These are phyloP conservation scores for Ceriops decandra DNA, from an alignment of 345 rosid species.

Conservation along the genomic window DNA sequence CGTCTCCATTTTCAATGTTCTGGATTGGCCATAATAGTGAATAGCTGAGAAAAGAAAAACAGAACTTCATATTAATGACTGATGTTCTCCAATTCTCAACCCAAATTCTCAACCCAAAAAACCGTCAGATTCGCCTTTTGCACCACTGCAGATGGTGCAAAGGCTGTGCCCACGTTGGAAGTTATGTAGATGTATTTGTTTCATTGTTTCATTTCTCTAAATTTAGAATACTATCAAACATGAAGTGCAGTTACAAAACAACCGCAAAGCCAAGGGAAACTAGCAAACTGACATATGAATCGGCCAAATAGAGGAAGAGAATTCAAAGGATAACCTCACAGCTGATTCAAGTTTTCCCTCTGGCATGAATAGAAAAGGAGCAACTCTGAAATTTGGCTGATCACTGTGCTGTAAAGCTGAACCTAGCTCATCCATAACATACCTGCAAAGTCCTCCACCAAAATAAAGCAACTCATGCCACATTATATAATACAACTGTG, in stretches of 20 bases:
- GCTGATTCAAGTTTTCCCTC: conserved; percentile 76
- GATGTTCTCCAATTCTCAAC: not conserved
- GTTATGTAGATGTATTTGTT: not conserved
- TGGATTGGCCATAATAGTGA: conserved; percentile 80
- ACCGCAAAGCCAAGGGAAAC: conserved; percentile 4
- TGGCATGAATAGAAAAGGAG: conserved; percentile 95
- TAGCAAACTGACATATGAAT: conserved; percentile 2
- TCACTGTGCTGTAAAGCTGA: conserved; percentile 87
- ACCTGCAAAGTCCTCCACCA: conserved; percentile 46
- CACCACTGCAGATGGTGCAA: not conserved
- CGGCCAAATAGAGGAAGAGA: conserved; percentile 7
- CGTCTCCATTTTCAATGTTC: conserved; percentile 54
- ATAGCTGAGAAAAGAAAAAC: conserved; percentile 41
- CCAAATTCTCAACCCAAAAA: not conserved
- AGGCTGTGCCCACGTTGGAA: not conserved
- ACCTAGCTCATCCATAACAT: conserved; percentile 97
- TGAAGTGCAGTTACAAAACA: not conserved
- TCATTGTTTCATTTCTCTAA: not conserved
- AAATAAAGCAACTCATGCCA: conserved; percentile 6
- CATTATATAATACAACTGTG: not conserved
- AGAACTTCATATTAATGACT: not conserved
- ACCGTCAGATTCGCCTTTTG: not conserved
- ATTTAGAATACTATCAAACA: not conserved
- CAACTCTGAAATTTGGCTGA: conserved; percentile 78
- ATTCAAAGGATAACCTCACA: conserved; percentile 53